A percentile compares a stretch with the other conserved stretches of the same genome.
Evolutionary conservation across 257 asterid species (phyloP).

Genomic region (Salvia rosmarinus): DNA sequence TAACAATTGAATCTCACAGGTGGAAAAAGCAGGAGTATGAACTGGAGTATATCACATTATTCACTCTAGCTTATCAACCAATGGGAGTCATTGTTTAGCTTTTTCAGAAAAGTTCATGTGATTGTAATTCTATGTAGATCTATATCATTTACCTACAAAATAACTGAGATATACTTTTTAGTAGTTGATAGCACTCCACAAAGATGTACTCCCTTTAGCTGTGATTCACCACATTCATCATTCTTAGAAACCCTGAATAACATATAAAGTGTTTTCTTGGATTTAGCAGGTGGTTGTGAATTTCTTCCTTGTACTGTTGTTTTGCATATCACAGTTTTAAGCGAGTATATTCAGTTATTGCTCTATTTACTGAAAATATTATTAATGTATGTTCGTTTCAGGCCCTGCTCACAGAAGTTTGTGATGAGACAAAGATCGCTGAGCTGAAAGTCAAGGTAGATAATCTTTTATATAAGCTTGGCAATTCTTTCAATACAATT

Average conservation of each 20-base stretch:
- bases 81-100: conserved; percentile 7
- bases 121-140: conserved; percentile 16
- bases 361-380: conserved; percentile 30
- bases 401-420: conserved; percentile 69
- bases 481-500: neutral
- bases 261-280: neutral
- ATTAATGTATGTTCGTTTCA: conserved; percentile 38
- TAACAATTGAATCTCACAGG: conserved; percentile 6
- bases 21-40: conserved; percentile 11
- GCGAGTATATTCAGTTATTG: neutral
- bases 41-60: conserved; percentile 12
- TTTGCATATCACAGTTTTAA: conserved; percentile 10
- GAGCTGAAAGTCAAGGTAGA: conserved; percentile 82
- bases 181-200: conserved; percentile 16
- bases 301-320: conserved; percentile 22
- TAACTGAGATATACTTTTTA: conserved; percentile 18
- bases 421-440: conserved; percentile 78
- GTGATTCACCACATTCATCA: conserved; percentile 24
- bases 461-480: conserved; percentile 10
- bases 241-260: conserved; percentile 19
- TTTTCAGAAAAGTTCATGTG: neutral
- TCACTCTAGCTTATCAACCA: conserved; percentile 18
- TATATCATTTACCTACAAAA: conserved; percentile 22
- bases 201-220: conserved; percentile 25
- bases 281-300: conserved; percentile 18